Evolutionary conservation across 2,329 filamentous ascomycete genomes (phyloP).

Genomic region (Nannizziopsis barbatae): DNA sequence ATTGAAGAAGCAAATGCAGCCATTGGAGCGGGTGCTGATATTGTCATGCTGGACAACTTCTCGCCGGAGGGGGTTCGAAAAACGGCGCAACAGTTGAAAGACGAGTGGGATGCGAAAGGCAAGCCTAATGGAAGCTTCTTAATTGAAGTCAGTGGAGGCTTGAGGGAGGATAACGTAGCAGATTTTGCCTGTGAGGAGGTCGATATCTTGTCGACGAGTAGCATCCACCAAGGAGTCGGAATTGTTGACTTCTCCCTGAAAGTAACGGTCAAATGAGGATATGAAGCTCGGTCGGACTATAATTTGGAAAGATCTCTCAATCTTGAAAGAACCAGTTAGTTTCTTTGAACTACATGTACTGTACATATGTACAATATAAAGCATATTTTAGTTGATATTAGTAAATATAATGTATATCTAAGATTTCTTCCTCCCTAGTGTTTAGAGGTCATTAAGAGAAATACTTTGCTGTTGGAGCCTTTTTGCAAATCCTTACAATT

Average conservation of each 20-base stretch:
- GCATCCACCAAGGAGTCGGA: slow-evolving; percentile 87
- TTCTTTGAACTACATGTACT: too few relatives aligned
- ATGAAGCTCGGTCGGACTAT: too few relatives aligned
- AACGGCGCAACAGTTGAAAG: slow-evolving; percentile 64
- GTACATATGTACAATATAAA: too few relatives aligned
- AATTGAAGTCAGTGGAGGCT: slow-evolving; percentile 82
- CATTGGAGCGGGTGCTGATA: slow-evolving; percentile 78
- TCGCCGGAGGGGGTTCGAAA: slow-evolving; percentile 62
- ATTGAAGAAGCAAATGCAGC: slow-evolving; percentile 85
- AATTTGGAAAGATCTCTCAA: too few relatives aligned
- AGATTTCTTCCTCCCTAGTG: too few relatives aligned
- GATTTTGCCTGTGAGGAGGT: slow-evolving; percentile 65
- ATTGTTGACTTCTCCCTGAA: slow-evolving; percentile 96
- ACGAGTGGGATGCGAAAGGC: slow-evolving; percentile 63
- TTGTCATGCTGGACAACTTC: slow-evolving; percentile 98
- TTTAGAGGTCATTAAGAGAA: too few relatives aligned
- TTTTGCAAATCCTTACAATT: background rate
- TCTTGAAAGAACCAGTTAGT: too few relatives aligned
- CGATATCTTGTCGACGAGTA: slow-evolving; percentile 91
- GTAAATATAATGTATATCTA: too few relatives aligned
- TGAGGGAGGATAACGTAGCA: slow-evolving; percentile 74
- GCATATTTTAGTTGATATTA: too few relatives aligned
- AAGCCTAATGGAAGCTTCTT: slow-evolving; percentile 55
- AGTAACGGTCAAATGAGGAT: slow-evolving; percentile 42
- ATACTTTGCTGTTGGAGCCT: too few relatives aligned